These are phyloP conservation scores for Strigomonas galati DNA, from an alignment of 208 protist species.

Conservation along the genomic window DNA sequence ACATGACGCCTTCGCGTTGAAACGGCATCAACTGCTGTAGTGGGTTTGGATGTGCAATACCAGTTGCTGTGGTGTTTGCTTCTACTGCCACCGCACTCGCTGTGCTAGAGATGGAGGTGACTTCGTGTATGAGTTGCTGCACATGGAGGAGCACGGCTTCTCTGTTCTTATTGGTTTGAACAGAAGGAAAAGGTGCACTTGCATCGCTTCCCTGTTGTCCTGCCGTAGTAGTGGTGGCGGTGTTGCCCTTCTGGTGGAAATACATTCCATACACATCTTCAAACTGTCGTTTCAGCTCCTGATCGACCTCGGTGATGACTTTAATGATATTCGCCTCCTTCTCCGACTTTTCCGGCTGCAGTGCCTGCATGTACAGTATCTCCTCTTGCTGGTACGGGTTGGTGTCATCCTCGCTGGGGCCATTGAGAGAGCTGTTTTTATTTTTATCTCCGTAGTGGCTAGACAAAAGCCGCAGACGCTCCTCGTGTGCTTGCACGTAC, in stretches of 20 bases:
- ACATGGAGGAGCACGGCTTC: not conserved
- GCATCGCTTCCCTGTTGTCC: too few relatives aligned
- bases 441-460: not conserved
- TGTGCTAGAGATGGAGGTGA: not conserved
- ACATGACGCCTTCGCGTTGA: slow-evolving; percentile 96
- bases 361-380: slow-evolving; percentile 21
- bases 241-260: not conserved
- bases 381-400: not conserved
- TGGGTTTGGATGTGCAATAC: too few relatives aligned
- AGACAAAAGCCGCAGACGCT: slow-evolving; percentile 34
- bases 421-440: not conserved
- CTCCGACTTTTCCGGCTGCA: slow-evolving; percentile 22
- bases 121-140: not conserved
- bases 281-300: slow-evolving; percentile 26
- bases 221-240: not conserved
- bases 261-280: slow-evolving; percentile 4
- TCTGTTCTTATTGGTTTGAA: not conserved
- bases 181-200: too few relatives aligned
- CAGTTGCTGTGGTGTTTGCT: not conserved
- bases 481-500: slow-evolving; percentile 29
- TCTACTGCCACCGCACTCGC: not conserved
- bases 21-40: slow-evolving; percentile 85
- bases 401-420: not conserved
- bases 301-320: slow-evolving; percentile 28
- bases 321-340: slow-evolving; percentile 25